Percentiles rank a stretch among this genome's conserved stretches.
phyloP scores from a whole-genome alignment of 768 basidiomycete species.

The Suillus subalutaceus region DNA sequence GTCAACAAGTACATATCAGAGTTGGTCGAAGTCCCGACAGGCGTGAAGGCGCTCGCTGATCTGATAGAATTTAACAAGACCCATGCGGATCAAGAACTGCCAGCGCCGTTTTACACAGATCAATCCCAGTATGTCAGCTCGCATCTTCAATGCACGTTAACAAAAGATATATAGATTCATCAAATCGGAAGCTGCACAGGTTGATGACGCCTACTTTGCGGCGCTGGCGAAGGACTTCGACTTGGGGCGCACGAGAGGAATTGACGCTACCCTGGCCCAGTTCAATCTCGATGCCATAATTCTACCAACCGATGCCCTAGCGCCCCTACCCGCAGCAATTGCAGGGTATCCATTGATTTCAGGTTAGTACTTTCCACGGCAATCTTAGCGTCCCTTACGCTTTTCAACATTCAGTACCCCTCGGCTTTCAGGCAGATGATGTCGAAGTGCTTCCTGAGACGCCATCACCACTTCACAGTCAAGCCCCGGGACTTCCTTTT shows the following conservation, averaged over 20 bases:
- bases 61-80: constrained; percentile 56
- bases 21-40: constrained; percentile 54
- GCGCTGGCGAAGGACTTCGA: neutral
- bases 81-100: constrained; percentile 47
- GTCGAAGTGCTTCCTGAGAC: neutral
- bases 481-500: neutral
- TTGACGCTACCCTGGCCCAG: neutral
- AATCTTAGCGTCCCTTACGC: neutral
- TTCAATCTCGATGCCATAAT: constrained; percentile 1
- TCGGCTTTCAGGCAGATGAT: neutral
- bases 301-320: neutral
- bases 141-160: neutral
- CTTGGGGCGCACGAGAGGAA: neutral
- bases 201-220: neutral
- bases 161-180: neutral
- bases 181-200: neutral
- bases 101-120: constrained; percentile 29
- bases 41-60: constrained; percentile 55
- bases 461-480: neutral
- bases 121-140: constrained; percentile 20
- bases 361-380: neutral
- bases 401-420: neutral
- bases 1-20: constrained; percentile 43
- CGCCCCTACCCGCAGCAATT: neutral
- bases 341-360: neutral